Base-by-base conservation (phyloP, 2,329 filamentous ascomycete genomes). In the Botrytis hyacinthi region DNA sequence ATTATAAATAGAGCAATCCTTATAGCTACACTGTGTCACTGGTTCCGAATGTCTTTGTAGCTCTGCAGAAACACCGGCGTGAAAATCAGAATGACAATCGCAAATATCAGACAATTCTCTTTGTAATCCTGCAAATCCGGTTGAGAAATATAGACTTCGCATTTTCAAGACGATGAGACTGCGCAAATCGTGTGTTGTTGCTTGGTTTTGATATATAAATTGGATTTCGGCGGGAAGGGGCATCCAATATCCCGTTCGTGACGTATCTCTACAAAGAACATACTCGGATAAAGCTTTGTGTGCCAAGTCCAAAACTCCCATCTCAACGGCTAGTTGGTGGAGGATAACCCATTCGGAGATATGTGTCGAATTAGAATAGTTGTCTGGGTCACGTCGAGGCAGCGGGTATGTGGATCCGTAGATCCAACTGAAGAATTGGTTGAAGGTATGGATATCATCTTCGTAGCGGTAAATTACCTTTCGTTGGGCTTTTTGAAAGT, bases 311-410 rank as follows among this genome's bases (percentile, higher is more conserved):
- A 20, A 32, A 5, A 46, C 66, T 4, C 40, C 66, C 22, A 73
- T 42, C 10, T 73, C 32, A 20, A 51, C 44, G 1, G 72, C 48
- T 18, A 71, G 32, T 8, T 32, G 4, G 7, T 73, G 29, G 3
- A 73, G 72, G 2, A 60, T 29, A 1, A 65, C 20, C 72, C 72
- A 71, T 66, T 73, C 67, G 1, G 67, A 73, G 9, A 71, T 48
- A 16, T 65, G 67, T 1, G 14, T 71, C 0, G 42, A 26, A 10
- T 29, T 32, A 44, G 54, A 29, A 14, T 42, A 57, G 32, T 22
- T 16, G 2, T 12, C 29, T n/a, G 37, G 10, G n/a, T 73, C 46
- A 29, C 42, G 29, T 42, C 59, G 20, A 22, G 60, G 72, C 12
- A 71, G 37, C 0, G 22, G 29, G 16, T 48, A 14, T 3, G 5